Percentiles rank a stretch among this genome's conserved stretches.
These are phyloP conservation scores for Arctium lappa DNA, from an alignment of 129 eudicot genomes.

Conservation along the genomic window DNA sequence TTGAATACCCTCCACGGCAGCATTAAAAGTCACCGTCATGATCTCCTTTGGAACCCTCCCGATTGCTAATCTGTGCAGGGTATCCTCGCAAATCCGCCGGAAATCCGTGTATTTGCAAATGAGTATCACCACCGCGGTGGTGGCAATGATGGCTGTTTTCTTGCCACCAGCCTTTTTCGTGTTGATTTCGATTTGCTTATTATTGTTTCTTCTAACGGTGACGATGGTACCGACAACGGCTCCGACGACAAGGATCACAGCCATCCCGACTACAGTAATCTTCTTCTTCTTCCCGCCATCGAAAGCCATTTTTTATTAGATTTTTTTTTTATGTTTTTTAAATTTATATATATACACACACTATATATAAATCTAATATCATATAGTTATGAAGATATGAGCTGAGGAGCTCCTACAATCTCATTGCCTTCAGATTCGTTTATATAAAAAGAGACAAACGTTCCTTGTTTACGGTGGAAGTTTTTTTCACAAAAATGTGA, in stretches of 20 bases:
- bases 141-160: slow-evolving; percentile 5
- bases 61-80: slow-evolving; percentile 16
- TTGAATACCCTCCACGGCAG: slow-evolving; percentile 18
- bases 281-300: slow-evolving; percentile 29
- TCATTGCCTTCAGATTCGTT: background rate
- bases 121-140: slow-evolving; percentile 29
- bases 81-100: slow-evolving; percentile 39
- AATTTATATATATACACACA: background rate
- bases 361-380: background rate
- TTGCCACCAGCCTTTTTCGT: slow-evolving; percentile 1
- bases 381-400: slow-evolving; percentile 13
- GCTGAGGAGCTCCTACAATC: slow-evolving; percentile 19
- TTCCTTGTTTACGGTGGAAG: background rate
- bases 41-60: slow-evolving; percentile 36
- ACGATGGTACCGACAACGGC: slow-evolving; percentile 45
- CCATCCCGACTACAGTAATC: slow-evolving; percentile 31
- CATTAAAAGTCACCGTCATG: slow-evolving; percentile 29
- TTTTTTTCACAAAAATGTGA: slow-evolving; percentile 5
- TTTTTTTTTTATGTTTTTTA: background rate
- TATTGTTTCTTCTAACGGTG: slow-evolving; percentile 8
- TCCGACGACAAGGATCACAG: slow-evolving; percentile 58
- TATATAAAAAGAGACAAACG: slow-evolving; percentile 9
- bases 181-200: background rate
- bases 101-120: slow-evolving; percentile 48
- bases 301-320: slow-evolving; percentile 12